These are phyloP conservation scores for Fusarium sp. DNA, from an alignment of 2,329 filamentous ascomycete species.

Conservation along the genomic window DNA sequence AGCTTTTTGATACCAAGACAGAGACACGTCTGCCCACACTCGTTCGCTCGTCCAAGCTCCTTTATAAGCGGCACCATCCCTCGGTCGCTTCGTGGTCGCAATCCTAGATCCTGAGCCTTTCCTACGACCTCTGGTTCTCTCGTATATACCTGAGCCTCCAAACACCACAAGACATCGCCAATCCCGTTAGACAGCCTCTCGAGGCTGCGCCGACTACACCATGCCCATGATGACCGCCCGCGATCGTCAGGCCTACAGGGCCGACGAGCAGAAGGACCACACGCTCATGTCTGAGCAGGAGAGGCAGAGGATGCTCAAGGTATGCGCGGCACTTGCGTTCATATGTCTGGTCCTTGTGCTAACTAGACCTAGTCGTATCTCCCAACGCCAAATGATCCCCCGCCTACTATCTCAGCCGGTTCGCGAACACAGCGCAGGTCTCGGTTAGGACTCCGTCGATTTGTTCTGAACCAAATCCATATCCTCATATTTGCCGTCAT, in stretches of 20 bases:
- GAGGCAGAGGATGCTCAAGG: conserved; percentile 52
- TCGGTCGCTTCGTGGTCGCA: conserved; percentile 18
- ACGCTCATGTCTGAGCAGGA: conserved; percentile 51
- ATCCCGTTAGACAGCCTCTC: conserved; percentile 40
- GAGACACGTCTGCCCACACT: conserved; percentile 38
- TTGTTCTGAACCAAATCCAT: conserved; percentile 73
- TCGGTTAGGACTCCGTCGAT: conserved; percentile 69
- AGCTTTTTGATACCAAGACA: conserved; percentile 37
- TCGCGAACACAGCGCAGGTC: conserved; percentile 49
- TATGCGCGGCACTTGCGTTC: conserved; percentile 31
- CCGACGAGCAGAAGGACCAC: conserved; percentile 53
- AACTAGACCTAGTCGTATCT: conserved; percentile 48
- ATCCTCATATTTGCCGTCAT: conserved; percentile 75
- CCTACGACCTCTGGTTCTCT: background rate
- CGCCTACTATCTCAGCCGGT: conserved; percentile 31
- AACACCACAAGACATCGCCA: background rate
- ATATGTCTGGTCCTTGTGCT: background rate
- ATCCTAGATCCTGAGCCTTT: conserved; percentile 9
- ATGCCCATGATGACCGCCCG: conserved; percentile 51
- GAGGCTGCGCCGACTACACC: conserved; percentile 44
- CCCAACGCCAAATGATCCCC: conserved; percentile 50
- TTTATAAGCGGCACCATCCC: conserved; percentile 39
- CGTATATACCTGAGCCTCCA: background rate
- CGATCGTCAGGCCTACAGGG: conserved; percentile 55
- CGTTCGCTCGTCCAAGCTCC: conserved; percentile 28